Percentiles rank a stretch among this genome's conserved stretches.
Evolutionary conservation across 1,284 basidiomycete genomes (phyloP).

Genomic region (Ganoderma lingzhi): DNA sequence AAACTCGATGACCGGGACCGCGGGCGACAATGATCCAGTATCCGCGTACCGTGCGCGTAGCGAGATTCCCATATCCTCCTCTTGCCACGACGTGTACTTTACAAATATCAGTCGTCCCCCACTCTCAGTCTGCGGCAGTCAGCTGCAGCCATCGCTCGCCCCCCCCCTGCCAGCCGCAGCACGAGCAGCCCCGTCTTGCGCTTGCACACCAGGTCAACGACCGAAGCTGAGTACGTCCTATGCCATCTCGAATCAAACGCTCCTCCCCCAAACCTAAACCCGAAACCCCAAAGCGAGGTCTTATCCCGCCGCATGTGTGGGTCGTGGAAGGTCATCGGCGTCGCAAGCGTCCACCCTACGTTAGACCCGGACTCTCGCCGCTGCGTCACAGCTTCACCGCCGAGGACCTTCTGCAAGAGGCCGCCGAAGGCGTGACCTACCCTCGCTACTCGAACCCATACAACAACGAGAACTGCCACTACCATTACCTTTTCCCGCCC

Average conservation of each 20-base stretch:
- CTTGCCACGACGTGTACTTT: not conserved
- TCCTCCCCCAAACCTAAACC: not conserved
- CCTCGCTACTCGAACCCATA: not conserved
- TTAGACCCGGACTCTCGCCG: not conserved
- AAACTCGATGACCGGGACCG: not conserved
- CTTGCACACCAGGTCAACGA: not conserved
- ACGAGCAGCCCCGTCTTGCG: not conserved
- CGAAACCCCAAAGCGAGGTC: not conserved
- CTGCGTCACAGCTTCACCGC: not conserved
- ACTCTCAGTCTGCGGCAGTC: not conserved
- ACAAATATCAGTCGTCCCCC: not conserved
- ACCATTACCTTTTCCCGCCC: not conserved
- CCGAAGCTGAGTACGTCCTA: not conserved
- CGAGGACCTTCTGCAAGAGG: not conserved
- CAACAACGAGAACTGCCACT: constrained; percentile 1
- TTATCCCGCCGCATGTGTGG: not conserved
- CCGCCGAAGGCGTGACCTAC: not conserved
- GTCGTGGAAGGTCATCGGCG: not conserved
- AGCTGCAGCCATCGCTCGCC: not conserved
- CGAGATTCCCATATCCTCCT: not conserved
- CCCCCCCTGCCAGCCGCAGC: not conserved
- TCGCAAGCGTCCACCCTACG: not conserved
- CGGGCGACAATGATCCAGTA: not conserved
- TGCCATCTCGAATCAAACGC: not conserved
- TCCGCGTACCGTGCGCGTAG: not conserved